phyloP scores from a whole-genome alignment of 352 stramenopile species.

The Hyaloperonospora brassicae region DNA sequence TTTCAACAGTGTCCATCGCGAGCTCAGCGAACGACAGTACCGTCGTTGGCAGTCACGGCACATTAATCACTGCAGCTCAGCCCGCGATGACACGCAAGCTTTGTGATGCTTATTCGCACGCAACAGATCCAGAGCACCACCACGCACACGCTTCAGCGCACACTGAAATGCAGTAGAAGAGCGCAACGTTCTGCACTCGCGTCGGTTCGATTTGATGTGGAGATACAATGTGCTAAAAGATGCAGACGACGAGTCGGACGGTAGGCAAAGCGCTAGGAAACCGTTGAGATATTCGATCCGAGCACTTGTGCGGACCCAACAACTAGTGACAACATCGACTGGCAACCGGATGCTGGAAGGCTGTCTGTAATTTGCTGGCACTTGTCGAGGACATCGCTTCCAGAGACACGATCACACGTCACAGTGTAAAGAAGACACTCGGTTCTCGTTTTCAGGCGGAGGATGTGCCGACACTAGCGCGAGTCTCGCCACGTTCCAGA shows the following conservation, averaged over 20 bases:
- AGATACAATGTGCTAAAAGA: no score
- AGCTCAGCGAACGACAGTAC: no score
- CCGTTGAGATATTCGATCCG: conserved; percentile 46
- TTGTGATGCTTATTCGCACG: no score
- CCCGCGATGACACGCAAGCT: no score
- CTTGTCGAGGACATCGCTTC: conserved; percentile 55
- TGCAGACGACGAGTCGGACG: conserved; percentile 35
- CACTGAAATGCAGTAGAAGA: no score
- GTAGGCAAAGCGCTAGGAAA: conserved; percentile 41
- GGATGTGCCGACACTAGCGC: conserved; percentile 35
- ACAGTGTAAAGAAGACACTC: conserved; percentile 35
- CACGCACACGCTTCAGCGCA: no score
- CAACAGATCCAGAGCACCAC: no score
- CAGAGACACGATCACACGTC: conserved; percentile 22
- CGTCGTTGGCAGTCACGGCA: no score
- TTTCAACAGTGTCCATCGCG: no score
- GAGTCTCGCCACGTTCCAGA: conserved; percentile 31
- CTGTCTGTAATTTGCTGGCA: conserved; percentile 47
- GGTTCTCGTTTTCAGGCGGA: conserved; percentile 50
- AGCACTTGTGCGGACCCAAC: conserved; percentile 36
- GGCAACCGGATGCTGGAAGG: conserved; percentile 51
- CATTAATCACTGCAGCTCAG: no score
- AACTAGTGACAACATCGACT: conserved; percentile 51
- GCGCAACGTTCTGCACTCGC: no score
- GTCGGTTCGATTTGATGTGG: no score